A percentile compares a stretch with the other conserved stretches of the same genome.
phyloP scores from a whole-genome alignment of 2,329 filamentous ascomycete species.

The Cucurbitaria berberidis region DNA sequence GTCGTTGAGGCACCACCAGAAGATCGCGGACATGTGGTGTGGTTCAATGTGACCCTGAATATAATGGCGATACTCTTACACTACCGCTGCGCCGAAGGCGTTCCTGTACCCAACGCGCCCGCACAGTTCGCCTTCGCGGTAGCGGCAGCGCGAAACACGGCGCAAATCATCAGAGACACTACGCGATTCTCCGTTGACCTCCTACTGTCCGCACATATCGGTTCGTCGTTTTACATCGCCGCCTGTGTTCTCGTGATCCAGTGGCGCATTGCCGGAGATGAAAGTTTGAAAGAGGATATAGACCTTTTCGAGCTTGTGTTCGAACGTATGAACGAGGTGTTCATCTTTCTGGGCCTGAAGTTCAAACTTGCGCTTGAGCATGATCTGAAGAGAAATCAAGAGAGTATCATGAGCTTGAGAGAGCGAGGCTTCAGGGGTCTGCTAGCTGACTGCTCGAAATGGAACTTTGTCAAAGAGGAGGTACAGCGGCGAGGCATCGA shows the following conservation, averaged over 20 bases:
- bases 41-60: constrained; percentile 35
- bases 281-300: constrained; percentile 30
- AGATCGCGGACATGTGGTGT: constrained; percentile 28
- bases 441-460: constrained; percentile 37
- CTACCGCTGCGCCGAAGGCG: constrained; percentile 15
- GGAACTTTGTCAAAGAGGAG: constrained; percentile 22
- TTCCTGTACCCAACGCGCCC: background rate
- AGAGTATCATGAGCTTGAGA: constrained; percentile 18
- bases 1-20: constrained; percentile 25
- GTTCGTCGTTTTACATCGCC: constrained; percentile 30
- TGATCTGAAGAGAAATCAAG: constrained; percentile 22
- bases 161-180: constrained; percentile 35
- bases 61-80: constrained; percentile 33
- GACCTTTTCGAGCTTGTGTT: constrained; percentile 35
- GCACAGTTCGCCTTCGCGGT: constrained; percentile 25
- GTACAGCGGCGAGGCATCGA: constrained; percentile 16
- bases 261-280: constrained; percentile 30
- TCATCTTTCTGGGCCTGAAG: constrained; percentile 33
- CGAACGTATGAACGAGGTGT: constrained; percentile 37
- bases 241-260: constrained; percentile 35
- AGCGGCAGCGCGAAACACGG: constrained; percentile 32
- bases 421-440: constrained; percentile 33
- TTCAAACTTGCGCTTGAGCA: constrained; percentile 34
- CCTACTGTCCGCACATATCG: constrained; percentile 34
- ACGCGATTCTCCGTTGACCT: constrained; percentile 34